phyloP scores from a whole-genome alignment of 768 basidiomycete species.

The Auriscalpium microsporum region DNA sequence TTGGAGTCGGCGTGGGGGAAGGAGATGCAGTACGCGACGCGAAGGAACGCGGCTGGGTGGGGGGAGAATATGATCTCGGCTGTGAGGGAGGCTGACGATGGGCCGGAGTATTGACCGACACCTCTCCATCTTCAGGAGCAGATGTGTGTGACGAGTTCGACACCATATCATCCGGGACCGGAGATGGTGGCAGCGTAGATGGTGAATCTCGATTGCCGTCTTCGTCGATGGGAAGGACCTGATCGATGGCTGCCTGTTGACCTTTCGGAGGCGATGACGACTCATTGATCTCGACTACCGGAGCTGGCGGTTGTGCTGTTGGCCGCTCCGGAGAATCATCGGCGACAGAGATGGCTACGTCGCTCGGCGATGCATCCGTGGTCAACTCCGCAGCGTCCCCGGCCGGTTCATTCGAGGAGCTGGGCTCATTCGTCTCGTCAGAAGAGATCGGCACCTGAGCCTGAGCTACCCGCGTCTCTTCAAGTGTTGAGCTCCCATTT shows the following conservation, averaged over 20 bases:
- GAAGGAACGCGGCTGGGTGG: conserved; percentile 15
- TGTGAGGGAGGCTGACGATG: not conserved
- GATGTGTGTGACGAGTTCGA: not conserved
- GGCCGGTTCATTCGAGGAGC: too few species aligned
- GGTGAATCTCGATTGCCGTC: not conserved
- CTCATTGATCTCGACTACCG: too few species aligned
- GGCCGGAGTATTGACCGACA: not conserved
- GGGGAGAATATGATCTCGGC: not conserved
- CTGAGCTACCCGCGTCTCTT: too few species aligned
- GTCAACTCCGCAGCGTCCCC: too few species aligned
- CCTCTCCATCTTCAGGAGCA: conserved; percentile 11
- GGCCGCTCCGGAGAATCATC: too few species aligned
- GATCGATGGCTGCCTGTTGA: conserved; percentile 5
- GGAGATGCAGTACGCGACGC: not conserved
- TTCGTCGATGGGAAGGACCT: not conserved
- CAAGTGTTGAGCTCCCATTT: too few species aligned
- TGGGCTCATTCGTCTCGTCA: too few species aligned
- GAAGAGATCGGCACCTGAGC: too few species aligned
- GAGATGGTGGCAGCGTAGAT: not conserved
- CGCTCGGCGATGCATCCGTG: too few species aligned
- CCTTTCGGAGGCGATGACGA: not conserved
- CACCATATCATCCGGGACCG: not conserved
- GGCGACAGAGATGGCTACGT: too few species aligned
- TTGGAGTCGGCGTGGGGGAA: not conserved
- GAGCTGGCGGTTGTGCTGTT: too few species aligned